Conservation (phyloP, 2,329 filamentous ascomycete genomes). For the Akanthomyces lecanii region DNA sequence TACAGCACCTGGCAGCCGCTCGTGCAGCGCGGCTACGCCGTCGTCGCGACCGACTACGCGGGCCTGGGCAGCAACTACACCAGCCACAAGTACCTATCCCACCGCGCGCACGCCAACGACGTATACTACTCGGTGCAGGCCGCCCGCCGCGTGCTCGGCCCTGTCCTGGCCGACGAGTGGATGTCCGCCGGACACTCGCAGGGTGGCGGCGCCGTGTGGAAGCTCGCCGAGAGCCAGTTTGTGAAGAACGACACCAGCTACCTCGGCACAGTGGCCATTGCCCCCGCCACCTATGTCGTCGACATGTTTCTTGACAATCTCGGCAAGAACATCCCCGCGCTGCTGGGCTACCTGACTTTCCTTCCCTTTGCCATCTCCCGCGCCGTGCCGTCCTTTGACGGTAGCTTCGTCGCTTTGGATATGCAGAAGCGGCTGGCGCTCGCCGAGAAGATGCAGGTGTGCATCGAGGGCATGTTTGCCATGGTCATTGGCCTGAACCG, state of each 20-base stretch:
- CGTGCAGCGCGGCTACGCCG: conserved; percentile 18
- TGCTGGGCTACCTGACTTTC: conserved; percentile 9
- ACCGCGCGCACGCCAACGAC: conserved; percentile 18
- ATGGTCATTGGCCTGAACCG: neutral
- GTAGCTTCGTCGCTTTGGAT: neutral
- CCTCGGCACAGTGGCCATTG: conserved; percentile 18
- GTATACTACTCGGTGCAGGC: conserved; percentile 3
- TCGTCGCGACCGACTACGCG: conserved; percentile 23
- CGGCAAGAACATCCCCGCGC: neutral
- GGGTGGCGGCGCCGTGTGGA: conserved; percentile 22
- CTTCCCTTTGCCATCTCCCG: conserved; percentile 9
- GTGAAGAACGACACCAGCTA: conserved; percentile 13
- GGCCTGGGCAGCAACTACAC: conserved; percentile 23
- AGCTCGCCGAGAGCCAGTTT: conserved; percentile 19
- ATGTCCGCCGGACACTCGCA: conserved; percentile 21
- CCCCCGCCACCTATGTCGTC: conserved; percentile 18
- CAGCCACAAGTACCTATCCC: conserved; percentile 21
- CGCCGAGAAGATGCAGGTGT: conserved; percentile 14
- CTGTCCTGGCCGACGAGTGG: conserved; percentile 16
- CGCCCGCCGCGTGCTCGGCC: conserved; percentile 15
- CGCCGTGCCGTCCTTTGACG: neutral
- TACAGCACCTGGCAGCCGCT: conserved; percentile 19
- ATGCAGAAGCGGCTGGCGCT: conserved; percentile 12
- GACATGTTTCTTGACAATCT: conserved; percentile 15
- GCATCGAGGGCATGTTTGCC: conserved; percentile 16